phyloP scores from a whole-genome alignment of 352 stramenopile species.

The Plasmopara viticola region DNA sequence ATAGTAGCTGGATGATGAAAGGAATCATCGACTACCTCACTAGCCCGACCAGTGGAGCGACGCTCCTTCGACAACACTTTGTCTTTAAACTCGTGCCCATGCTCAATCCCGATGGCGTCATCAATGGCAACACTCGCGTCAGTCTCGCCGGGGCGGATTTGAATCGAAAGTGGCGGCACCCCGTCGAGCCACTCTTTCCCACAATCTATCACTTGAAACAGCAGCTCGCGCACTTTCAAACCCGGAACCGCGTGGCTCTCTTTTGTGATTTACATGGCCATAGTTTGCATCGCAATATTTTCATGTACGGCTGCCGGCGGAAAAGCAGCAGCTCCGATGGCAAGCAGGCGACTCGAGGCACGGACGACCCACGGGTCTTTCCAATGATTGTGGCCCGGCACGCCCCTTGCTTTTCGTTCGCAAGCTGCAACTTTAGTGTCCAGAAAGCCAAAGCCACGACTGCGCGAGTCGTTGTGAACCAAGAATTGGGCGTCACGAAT shows the following conservation, averaged over 20 bases:
- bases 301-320: constrained; percentile 65
- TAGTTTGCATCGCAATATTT: constrained; percentile 80
- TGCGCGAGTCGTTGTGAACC: constrained; percentile 85
- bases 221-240: constrained; percentile 52
- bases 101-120: constrained; percentile 90
- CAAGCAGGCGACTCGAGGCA: constrained; percentile 27
- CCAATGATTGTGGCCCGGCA: constrained; percentile 75
- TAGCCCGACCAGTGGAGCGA: constrained; percentile 45
- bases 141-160: constrained; percentile 80
- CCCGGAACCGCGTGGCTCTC: constrained; percentile 57
- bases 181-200: constrained; percentile 73
- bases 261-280: constrained; percentile 84
- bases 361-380: constrained; percentile 55
- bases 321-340: constrained; percentile 1
- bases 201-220: constrained; percentile 78
- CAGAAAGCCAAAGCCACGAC: constrained; percentile 87
- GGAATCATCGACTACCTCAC: constrained; percentile 90
- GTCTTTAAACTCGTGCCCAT: constrained; percentile 90
- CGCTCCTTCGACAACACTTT: constrained; percentile 67
- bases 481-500: constrained; percentile 79
- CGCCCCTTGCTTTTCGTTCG: constrained; percentile 69
- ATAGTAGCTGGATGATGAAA: constrained; percentile 90
- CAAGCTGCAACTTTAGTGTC: constrained; percentile 86
- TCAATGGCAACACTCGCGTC: constrained; percentile 89
- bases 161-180: constrained; percentile 76